phyloP scores from a whole-genome alignment of 495 filamentous ascomycete genomes.

The Niebla homalea region DNA sequence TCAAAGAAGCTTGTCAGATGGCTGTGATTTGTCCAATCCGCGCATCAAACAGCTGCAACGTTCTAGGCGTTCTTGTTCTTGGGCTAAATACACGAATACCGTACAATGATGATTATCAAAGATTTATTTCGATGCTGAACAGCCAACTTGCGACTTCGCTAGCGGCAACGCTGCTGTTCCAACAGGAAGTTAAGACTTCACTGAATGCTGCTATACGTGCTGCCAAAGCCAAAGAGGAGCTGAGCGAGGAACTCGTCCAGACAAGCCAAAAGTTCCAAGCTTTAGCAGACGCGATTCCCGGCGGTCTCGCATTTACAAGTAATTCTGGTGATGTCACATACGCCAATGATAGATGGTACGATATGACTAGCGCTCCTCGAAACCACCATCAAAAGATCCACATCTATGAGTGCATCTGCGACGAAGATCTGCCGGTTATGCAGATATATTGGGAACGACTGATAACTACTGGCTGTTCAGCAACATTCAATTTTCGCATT shows the following conservation, averaged over 20 bases:
- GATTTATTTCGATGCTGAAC: constrained; percentile 56
- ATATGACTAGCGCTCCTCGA: too few species aligned
- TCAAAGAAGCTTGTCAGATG: constrained; percentile 45
- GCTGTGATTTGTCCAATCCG: constrained; percentile 59
- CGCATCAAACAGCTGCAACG: constrained; percentile 48
- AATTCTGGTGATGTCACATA: too few species aligned
- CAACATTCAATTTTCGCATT: too few species aligned
- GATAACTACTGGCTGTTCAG: too few species aligned
- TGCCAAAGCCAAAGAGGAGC: constrained; percentile 48
- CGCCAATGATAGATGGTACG: too few species aligned
- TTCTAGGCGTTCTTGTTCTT: constrained; percentile 54
- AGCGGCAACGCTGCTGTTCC: constrained; percentile 58
- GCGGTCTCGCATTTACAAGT: too few species aligned
- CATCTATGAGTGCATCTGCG: too few species aligned
- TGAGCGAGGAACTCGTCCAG: constrained; percentile 51
- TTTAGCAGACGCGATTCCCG: too few species aligned
- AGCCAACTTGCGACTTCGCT: constrained; percentile 57
- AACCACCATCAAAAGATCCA: too few species aligned
- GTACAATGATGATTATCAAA: constrained; percentile 55
- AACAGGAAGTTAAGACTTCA: constrained; percentile 57
- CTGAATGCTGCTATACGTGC: constrained; percentile 53
- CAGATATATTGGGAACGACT: too few species aligned
- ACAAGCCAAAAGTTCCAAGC: constrained; percentile 14
- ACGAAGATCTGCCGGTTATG: too few species aligned
- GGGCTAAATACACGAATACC: constrained; percentile 55